Conservation (phyloP, 1,139 yeast species). For the Taphrina communis region DNA sequence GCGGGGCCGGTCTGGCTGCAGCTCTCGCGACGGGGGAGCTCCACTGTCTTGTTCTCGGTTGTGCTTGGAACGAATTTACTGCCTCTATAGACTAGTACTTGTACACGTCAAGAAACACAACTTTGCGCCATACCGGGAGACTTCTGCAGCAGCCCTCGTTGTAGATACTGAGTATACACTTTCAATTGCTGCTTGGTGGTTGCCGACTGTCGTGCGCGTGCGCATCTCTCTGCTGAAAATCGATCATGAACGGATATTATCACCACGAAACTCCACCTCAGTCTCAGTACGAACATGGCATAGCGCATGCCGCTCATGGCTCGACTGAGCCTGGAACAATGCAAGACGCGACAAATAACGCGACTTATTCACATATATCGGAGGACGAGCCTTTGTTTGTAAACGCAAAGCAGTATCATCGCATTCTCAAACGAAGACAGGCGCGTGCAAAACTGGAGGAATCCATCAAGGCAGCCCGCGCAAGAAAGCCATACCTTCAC, state of each 20-base stretch:
- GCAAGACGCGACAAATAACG: slow-evolving; percentile 8
- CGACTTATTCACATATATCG: slow-evolving; percentile 15
- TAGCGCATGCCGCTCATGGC: slow-evolving; percentile 7
- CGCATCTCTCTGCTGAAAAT: background rate
- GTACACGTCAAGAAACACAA: too few relatives aligned
- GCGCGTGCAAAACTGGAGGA: slow-evolving; percentile 95
- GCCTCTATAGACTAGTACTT: too few relatives aligned
- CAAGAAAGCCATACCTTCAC: slow-evolving; percentile 91
- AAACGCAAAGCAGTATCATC: slow-evolving; percentile 95
- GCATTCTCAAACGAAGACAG: slow-evolving; percentile 87
- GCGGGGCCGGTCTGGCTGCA: too few relatives aligned
- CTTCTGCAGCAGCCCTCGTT: too few relatives aligned
- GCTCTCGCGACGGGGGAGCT: too few relatives aligned
- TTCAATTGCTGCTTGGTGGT: too few relatives aligned
- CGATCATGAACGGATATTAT: slow-evolving; percentile 24
- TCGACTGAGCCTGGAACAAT: background rate
- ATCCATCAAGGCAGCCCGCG: slow-evolving; percentile 60
- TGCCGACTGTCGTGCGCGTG: too few relatives aligned
- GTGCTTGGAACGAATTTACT: too few relatives aligned
- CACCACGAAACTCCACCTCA: slow-evolving; percentile 14
- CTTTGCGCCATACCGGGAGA: too few relatives aligned
- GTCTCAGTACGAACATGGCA: slow-evolving; percentile 13
- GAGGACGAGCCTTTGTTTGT: slow-evolving; percentile 92
- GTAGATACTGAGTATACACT: too few relatives aligned
- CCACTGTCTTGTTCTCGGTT: too few relatives aligned